These are phyloP conservation scores for Pythium folliculosum DNA, from an alignment of 352 stramenopile species.

Conservation along the genomic window DNA sequence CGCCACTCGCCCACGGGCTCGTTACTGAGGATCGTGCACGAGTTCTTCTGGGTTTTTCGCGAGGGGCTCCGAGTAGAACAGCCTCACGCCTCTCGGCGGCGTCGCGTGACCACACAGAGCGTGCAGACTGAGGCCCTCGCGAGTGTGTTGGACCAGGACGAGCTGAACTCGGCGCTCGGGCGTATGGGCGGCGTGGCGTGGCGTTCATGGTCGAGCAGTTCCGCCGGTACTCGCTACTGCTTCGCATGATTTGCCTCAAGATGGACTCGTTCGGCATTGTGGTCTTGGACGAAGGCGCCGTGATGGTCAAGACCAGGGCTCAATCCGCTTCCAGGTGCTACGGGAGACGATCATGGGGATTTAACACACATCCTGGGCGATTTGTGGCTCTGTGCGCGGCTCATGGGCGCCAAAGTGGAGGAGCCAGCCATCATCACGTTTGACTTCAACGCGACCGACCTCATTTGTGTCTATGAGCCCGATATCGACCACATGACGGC, in stretches of 20 bases:
- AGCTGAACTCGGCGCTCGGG: slow-evolving; percentile 37
- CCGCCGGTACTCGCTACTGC: slow-evolving; percentile 42
- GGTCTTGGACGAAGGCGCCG: slow-evolving; percentile 8
- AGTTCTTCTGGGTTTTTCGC: slow-evolving; percentile 25
- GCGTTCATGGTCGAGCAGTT: slow-evolving; percentile 46
- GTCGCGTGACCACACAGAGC: slow-evolving; percentile 15
- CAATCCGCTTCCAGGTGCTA: slow-evolving; percentile 45
- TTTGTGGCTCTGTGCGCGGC: slow-evolving; percentile 37
- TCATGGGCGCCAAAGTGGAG: slow-evolving; percentile 43
- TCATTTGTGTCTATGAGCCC: slow-evolving; percentile 32
- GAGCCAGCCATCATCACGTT: slow-evolving; percentile 33
- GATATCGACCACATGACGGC: slow-evolving; percentile 42
- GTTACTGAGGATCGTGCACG: slow-evolving; percentile 21
- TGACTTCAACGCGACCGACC: slow-evolving; percentile 36
- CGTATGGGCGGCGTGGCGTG: slow-evolving; percentile 32
- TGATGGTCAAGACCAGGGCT: slow-evolving; percentile 38
- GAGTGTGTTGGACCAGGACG: slow-evolving; percentile 37
- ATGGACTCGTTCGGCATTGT: slow-evolving; percentile 40
- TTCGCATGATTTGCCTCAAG: slow-evolving; percentile 37
- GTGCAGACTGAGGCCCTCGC: slow-evolving; percentile 41
- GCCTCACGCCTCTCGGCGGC: not conserved
- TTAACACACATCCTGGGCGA: slow-evolving; percentile 48
- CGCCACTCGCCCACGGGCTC: slow-evolving; percentile 23
- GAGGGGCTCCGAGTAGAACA: slow-evolving; percentile 20
- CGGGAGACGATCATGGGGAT: slow-evolving; percentile 43